Evolutionary conservation across 805 yeast genomes (phyloP), one percentile per base, ranked within the genome.

Genomic region (Metschnikowia shivogae): DNA sequence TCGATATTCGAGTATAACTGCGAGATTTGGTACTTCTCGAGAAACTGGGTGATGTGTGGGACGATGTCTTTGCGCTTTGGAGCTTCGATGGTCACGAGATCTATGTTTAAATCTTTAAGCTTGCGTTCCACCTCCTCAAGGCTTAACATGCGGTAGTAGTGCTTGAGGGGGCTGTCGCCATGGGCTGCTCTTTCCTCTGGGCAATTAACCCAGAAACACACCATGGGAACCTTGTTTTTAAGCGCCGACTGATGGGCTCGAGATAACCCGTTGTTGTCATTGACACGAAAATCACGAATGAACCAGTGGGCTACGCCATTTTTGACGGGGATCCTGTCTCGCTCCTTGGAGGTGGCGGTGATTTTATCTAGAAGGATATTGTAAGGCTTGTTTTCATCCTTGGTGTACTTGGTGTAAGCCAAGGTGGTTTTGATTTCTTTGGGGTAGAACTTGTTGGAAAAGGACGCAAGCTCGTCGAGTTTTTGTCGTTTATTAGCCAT

Each of bases 241-340:
- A 53, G 42, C 2, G 73, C 72, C 7, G 59, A 48, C 19, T 63
- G 48, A 32, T 69, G 52, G 1, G 77, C 75, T 13, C 62, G 48
- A 11, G 48, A 56, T 33, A 78, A 60, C 0, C 71, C 75, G 1
- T 58, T 60, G 51, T 78, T 78, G 53, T 78, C 80, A 8, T 54
- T 58, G 6, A 68, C 44, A 36, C 82, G 60, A 24, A 77, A 57
- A 49, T 78, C 83, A 31, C 68, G 63, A 13, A 72, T 56, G 43
- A 78, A 76, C 69, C 79, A 67, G 54, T 76, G 80, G 14, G 73
- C 67, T 11, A 72, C 60, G 22, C 54, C 53, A n/a, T 52, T 60
- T 26, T 51, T 50, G 13, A 45, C 27, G 22, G 53, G 40, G 12
- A 55, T 20, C 12, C 17, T 42, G 12, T 45, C 43, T 17, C 52